phyloP scores from a whole-genome alignment of 176 grass and related monocot genomes.

The Avena eriantha region DNA sequence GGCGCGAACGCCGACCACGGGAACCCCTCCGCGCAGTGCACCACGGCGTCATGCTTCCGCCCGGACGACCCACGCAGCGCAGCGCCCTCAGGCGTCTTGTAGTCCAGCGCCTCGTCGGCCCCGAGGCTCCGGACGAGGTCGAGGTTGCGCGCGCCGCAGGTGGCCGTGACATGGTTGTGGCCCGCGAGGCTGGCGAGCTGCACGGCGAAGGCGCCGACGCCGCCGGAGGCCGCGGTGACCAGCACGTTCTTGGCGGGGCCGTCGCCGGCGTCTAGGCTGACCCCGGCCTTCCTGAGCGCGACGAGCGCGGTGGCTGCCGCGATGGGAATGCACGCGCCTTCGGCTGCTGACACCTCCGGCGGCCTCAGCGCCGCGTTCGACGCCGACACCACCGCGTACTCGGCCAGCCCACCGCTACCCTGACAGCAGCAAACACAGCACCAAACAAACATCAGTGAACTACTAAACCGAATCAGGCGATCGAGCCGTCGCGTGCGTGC shows the following conservation, averaged over 20 bases:
- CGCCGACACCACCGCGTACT: constrained; percentile 38
- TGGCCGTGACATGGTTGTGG: constrained; percentile 53
- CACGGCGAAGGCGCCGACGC: constrained; percentile 62
- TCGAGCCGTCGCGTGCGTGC: neutral
- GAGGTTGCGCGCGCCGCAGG: constrained; percentile 63
- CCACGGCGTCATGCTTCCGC: constrained; percentile 56
- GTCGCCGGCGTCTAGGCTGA: constrained; percentile 39
- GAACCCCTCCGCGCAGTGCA: constrained; percentile 63
- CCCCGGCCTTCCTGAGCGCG: constrained; percentile 40
- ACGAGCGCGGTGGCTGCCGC: constrained; percentile 51
- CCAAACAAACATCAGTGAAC: neutral
- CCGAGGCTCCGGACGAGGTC: constrained; percentile 48
- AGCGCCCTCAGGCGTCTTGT: constrained; percentile 50
- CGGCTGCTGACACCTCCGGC: constrained; percentile 47
- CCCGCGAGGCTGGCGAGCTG: constrained; percentile 59
- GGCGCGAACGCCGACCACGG: constrained; percentile 55
- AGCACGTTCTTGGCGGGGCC: constrained; percentile 46
- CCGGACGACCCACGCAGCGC: constrained; percentile 48
- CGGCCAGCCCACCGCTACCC: constrained; percentile 55
- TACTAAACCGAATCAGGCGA: neutral
- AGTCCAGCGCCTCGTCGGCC: constrained; percentile 65
- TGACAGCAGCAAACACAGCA: neutral
- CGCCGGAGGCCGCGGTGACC: constrained; percentile 70
- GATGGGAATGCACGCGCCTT: constrained; percentile 54
- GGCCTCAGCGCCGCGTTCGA: constrained; percentile 25